These are phyloP conservation scores for Bipolaris gigantea DNA, from an alignment of 2,329 filamentous ascomycete genomes.

Conservation along the genomic window DNA sequence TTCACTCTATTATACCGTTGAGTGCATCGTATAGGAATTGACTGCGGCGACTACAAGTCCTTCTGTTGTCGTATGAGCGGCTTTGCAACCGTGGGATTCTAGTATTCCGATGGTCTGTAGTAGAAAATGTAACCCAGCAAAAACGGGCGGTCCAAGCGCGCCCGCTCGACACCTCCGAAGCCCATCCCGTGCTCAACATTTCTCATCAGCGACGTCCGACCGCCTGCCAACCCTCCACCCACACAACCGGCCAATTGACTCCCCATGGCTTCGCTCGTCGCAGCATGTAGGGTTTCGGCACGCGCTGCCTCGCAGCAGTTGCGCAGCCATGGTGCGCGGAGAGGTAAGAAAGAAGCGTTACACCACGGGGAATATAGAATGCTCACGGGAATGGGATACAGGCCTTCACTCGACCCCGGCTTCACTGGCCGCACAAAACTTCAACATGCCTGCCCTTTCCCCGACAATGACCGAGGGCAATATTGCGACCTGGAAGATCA, in stretches of 20 bases:
- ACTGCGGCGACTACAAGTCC: neutral
- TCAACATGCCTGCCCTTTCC: conserved; percentile 87
- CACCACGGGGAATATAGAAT: conserved; percentile 9
- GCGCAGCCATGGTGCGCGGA: conserved; percentile 55
- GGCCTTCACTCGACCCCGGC: conserved; percentile 66
- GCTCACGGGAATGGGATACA: conserved; percentile 43
- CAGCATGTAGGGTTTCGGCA: conserved; percentile 65
- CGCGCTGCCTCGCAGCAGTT: conserved; percentile 60
- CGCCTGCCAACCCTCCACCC: conserved; percentile 17
- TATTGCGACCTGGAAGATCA: conserved; percentile 81
- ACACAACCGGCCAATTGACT: conserved; percentile 28
- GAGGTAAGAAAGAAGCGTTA: conserved; percentile 55
- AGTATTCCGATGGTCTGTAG: neutral
- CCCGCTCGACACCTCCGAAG: conserved; percentile 23
- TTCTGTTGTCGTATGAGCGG: neutral
- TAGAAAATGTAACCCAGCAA: conserved; percentile 19
- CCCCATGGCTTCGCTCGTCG: conserved; percentile 67
- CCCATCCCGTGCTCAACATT: conserved; percentile 39
- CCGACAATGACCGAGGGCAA: conserved; percentile 94
- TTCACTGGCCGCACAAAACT: conserved; percentile 76
- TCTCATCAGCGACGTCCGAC: conserved; percentile 23
- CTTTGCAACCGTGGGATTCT: neutral
- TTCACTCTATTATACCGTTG: neutral
- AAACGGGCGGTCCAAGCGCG: conserved; percentile 20
- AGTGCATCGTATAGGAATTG: neutral